Conservation (phyloP, 805 yeast genomes). For the Lipomyces chichibuensis region DNA sequence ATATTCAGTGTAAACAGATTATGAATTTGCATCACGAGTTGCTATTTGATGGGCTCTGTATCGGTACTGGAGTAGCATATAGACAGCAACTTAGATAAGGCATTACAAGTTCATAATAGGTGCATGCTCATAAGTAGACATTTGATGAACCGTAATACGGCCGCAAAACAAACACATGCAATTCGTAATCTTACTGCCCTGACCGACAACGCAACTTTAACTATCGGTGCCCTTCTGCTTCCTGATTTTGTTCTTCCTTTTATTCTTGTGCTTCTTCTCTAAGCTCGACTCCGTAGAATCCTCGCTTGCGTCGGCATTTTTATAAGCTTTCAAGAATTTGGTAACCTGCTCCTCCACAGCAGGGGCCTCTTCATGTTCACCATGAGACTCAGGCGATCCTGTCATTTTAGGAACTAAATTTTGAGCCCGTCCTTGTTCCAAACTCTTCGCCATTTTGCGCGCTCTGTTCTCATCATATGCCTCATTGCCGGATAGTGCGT, state of each 20-base stretch:
- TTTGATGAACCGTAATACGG: no score
- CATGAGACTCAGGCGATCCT: background rate
- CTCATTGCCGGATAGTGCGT: constrained; percentile 30
- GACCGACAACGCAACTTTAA: no score
- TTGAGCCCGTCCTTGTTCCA: background rate
- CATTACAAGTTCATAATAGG: no score
- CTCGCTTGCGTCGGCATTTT: background rate
- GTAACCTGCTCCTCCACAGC: background rate
- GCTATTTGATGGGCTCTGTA: no score
- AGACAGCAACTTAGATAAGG: no score
- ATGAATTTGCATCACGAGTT: no score
- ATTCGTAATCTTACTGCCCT: no score
- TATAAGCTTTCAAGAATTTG: background rate
- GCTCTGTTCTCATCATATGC: constrained; percentile 18
- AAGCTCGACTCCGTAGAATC: background rate
- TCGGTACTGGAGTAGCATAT: no score
- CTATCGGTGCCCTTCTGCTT: background rate
- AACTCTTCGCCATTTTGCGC: background rate
- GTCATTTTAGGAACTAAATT: background rate
- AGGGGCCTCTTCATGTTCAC: no score
- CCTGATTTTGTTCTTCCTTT: background rate
- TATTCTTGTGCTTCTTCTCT: background rate
- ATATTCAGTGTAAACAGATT: no score
- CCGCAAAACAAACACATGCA: no score
- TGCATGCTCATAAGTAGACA: no score